Conservation (phyloP, 352 stramenopile genomes). For the Blastocystis sp. region DNA sequence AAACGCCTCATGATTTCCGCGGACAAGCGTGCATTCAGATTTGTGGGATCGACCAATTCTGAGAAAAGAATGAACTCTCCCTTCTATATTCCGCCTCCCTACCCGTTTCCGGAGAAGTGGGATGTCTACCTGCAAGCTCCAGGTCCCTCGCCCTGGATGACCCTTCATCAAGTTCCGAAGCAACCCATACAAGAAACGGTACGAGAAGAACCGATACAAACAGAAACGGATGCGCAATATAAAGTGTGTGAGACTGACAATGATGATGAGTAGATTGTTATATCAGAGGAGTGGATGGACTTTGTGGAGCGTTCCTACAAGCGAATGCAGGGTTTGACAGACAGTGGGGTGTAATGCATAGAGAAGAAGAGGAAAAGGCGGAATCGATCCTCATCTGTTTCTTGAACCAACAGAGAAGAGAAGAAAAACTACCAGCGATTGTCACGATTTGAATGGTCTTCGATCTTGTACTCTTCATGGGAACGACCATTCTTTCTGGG, state of each 20-base stretch:
- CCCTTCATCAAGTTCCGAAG: background rate
- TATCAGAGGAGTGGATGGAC: constrained; percentile 42
- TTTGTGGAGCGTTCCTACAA: constrained; percentile 21
- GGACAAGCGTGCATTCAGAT: no score
- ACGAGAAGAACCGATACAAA: background rate
- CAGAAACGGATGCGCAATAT: background rate
- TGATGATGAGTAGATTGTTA: background rate
- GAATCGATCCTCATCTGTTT: background rate
- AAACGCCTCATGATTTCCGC: no score
- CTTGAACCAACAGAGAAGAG: background rate
- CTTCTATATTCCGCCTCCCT: constrained; percentile 40
- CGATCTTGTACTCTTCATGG: background rate
- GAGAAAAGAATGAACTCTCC: background rate
- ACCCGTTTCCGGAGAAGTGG: constrained; percentile 38
- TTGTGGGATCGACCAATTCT: no score
- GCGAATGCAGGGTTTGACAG: constrained; percentile 9
- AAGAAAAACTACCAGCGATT: background rate
- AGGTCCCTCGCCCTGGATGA: background rate
- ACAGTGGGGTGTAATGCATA: background rate
- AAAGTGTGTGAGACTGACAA: background rate
- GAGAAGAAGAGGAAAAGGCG: background rate
- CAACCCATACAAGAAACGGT: background rate
- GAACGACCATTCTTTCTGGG: background rate
- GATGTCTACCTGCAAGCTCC: background rate
- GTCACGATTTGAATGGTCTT: background rate